Conservation (phyloP, 768 basidiomycete genomes). For the Favolaschia claudopus region DNA sequence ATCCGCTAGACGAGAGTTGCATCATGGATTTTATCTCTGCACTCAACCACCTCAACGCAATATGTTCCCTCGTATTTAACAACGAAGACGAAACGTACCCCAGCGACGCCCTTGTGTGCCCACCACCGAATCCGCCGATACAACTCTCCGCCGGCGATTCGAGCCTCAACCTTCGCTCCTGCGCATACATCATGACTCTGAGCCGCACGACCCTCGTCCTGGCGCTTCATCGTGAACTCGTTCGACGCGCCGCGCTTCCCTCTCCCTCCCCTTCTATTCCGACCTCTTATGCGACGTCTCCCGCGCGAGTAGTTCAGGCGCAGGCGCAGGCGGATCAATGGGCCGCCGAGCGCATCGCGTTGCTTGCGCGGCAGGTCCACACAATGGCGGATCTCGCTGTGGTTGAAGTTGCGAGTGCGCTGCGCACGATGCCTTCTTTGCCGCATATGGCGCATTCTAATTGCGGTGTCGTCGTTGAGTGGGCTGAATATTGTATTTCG, state of each 20-base stretch:
- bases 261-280: not conserved
- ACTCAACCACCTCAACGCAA: not conserved
- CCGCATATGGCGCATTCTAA: too few relatives aligned
- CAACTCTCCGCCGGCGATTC: too few relatives aligned
- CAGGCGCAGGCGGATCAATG: not conserved
- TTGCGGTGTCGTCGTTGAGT: too few relatives aligned
- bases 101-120: not conserved
- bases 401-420: too few relatives aligned
- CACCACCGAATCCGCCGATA: not conserved
- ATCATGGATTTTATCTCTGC: not conserved
- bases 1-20: constrained; percentile 4
- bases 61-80: not conserved
- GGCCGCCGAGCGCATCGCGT: constrained; percentile 4
- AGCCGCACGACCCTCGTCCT: constrained; percentile 1
- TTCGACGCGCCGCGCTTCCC: not conserved
- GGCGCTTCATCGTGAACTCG: constrained; percentile 1
- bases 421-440: too few relatives aligned
- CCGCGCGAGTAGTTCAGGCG: too few relatives aligned
- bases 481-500: constrained; percentile 6
- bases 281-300: not conserved
- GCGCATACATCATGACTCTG: not conserved
- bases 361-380: too few relatives aligned
- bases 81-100: not conserved
- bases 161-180: not conserved
- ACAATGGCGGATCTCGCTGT: too few relatives aligned